Conservation (phyloP, 2,329 filamentous ascomycete species). For the Epichloe elymi region DNA sequence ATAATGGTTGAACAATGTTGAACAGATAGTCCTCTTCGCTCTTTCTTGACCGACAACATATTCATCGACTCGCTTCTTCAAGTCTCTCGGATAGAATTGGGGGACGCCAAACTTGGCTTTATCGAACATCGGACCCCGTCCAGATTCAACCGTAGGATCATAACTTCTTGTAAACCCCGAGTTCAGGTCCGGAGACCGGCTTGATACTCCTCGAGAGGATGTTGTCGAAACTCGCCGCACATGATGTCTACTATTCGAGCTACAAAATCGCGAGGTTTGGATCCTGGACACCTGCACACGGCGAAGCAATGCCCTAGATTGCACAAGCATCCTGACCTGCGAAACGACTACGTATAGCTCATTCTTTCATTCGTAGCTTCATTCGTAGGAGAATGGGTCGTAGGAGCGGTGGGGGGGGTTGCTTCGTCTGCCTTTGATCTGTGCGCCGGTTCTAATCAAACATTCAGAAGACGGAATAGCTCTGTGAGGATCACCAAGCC, state of each 20-base stretch:
- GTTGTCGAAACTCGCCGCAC: conserved; percentile 1
- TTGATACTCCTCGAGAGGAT: conserved; percentile 12
- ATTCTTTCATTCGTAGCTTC: background rate
- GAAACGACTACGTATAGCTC: background rate
- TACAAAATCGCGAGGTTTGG: background rate
- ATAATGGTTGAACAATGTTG: conserved; percentile 94
- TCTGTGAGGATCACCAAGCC: background rate
- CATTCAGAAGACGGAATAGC: background rate
- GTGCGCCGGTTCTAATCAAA: background rate
- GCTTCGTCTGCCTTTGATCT: background rate
- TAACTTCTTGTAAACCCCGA: conserved; percentile 47
- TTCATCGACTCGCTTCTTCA: conserved; percentile 87
- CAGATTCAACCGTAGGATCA: conserved; percentile 39
- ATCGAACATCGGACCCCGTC: conserved; percentile 46
- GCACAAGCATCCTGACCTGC: conserved; percentile 1
- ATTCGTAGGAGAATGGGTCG: background rate
- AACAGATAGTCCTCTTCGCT: conserved; percentile 85
- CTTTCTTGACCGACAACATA: conserved; percentile 94
- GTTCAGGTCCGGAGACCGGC: conserved; percentile 37
- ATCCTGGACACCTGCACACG: background rate
- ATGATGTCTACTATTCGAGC: background rate
- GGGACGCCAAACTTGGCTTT: conserved; percentile 46
- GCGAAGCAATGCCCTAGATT: background rate
- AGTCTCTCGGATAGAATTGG: conserved; percentile 49
- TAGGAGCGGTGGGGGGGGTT: background rate